Conservation (phyloP, 2,329 filamentous ascomycete genomes). For the Tolypocladium paradoxum region DNA sequence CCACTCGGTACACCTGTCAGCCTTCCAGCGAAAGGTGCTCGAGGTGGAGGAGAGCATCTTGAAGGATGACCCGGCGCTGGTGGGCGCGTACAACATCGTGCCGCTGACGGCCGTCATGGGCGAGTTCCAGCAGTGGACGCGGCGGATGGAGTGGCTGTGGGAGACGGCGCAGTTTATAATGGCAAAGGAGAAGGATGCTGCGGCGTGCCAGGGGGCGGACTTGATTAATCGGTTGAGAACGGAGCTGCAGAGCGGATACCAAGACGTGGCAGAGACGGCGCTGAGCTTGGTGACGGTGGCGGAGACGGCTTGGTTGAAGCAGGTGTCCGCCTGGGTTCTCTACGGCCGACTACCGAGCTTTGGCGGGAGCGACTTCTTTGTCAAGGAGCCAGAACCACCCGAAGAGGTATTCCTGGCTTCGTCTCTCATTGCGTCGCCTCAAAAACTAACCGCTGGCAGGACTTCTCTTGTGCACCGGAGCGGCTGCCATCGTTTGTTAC, state of each 20-base stretch:
- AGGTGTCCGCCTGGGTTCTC: constrained; percentile 81
- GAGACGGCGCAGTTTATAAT: constrained; percentile 60
- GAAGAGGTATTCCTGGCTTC: constrained; percentile 25
- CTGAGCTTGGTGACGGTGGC: constrained; percentile 63
- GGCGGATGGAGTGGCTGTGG: constrained; percentile 80
- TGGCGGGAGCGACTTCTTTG: constrained; percentile 79
- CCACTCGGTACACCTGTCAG: constrained; percentile 59
- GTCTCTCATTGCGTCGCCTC: not conserved
- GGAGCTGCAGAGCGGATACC: constrained; percentile 79
- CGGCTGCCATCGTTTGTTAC: constrained; percentile 75
- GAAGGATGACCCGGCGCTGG: constrained; percentile 62
- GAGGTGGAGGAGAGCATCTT: constrained; percentile 75
- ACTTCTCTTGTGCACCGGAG: constrained; percentile 46
- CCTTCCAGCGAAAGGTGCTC: constrained; percentile 75
- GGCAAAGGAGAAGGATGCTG: constrained; percentile 19
- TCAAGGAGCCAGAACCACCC: constrained; percentile 40
- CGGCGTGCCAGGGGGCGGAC: constrained; percentile 52
- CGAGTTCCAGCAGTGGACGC: constrained; percentile 80
- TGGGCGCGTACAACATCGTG: constrained; percentile 89
- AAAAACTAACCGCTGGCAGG: constrained; percentile 20
- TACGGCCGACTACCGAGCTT: constrained; percentile 75
- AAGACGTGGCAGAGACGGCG: constrained; percentile 71
- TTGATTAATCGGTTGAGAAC: constrained; percentile 67
- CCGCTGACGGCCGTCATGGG: constrained; percentile 75
- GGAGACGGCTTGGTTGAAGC: constrained; percentile 84